Conservation (phyloP, 148 eudicot species). For the Chenopodium quinoa region DNA sequence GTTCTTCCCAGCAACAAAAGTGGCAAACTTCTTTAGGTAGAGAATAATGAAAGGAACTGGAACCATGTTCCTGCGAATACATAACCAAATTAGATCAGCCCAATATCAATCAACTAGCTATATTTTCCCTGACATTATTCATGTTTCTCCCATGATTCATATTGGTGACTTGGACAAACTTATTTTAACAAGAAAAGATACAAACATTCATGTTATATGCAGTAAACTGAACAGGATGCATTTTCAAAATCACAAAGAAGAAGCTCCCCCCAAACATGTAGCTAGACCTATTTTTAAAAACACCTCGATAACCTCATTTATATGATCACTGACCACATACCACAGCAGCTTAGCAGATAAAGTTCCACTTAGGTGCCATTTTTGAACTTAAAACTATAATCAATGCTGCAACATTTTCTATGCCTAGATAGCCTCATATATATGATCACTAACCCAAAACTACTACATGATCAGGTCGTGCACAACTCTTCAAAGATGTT, state of each 20-base stretch:
- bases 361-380: too few relatives aligned
- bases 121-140: neutral
- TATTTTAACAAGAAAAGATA: neutral
- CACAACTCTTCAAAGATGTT: neutral
- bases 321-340: neutral
- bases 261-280: neutral
- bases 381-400: too few relatives aligned
- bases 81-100: constrained; percentile 1
- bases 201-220: neutral
- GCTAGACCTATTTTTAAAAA: too few relatives aligned
- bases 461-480: neutral
- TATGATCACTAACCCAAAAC: neutral
- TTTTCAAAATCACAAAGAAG: neutral
- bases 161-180: neutral
- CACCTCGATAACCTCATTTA: neutral
- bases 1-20: constrained; percentile 57
- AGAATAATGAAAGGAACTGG: constrained; percentile 90
- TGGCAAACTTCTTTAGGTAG: constrained; percentile 73
- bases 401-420: too few relatives aligned
- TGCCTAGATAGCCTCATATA: neutral
- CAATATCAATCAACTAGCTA: neutral
- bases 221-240: neutral
- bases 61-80: constrained; percentile 72
- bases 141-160: neutral
- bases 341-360: too few relatives aligned